phyloP scores from a whole-genome alignment of 2,329 filamentous ascomycete species.

The Penicillium sclerotigenum region DNA sequence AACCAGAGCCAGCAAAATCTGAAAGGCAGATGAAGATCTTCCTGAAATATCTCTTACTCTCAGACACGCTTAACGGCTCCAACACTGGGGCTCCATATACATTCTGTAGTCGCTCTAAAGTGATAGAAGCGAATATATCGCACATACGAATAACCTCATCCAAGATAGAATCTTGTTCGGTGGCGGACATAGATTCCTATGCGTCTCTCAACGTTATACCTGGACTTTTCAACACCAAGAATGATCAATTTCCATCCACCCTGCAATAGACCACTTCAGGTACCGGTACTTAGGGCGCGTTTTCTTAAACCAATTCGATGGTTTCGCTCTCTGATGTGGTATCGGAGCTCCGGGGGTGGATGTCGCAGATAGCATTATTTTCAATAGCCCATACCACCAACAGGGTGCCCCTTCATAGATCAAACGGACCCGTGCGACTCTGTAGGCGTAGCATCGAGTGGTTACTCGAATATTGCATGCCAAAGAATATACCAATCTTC shows the following conservation, averaged over 20 bases:
- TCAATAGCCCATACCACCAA: not conserved
- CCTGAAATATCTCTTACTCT: not conserved
- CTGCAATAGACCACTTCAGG: not conserved
- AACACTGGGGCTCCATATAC: not conserved
- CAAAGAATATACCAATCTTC: not conserved
- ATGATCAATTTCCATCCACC: not conserved
- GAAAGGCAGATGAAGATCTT: not conserved
- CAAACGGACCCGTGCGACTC: not conserved
- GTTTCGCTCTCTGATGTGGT: not conserved
- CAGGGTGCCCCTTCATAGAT: not conserved
- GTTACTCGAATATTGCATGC: not conserved
- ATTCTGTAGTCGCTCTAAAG: not conserved
- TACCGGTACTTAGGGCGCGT: not conserved
- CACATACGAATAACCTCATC: no score
- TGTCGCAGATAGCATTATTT: not conserved
- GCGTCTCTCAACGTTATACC: not conserved
- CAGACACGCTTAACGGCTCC: not conserved
- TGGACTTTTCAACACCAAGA: not conserved
- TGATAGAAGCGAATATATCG: not conserved
- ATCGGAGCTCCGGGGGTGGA: not conserved
- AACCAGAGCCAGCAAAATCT: not conserved
- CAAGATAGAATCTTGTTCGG: no score
- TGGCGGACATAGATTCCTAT: not conserved
- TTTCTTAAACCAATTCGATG: not conserved
- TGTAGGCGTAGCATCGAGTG: not conserved